Evolutionary conservation across 2,329 filamentous ascomycete genomes (phyloP), one percentile per base, ranked within the genome.

Genomic region (Alternaria sp.): DNA sequence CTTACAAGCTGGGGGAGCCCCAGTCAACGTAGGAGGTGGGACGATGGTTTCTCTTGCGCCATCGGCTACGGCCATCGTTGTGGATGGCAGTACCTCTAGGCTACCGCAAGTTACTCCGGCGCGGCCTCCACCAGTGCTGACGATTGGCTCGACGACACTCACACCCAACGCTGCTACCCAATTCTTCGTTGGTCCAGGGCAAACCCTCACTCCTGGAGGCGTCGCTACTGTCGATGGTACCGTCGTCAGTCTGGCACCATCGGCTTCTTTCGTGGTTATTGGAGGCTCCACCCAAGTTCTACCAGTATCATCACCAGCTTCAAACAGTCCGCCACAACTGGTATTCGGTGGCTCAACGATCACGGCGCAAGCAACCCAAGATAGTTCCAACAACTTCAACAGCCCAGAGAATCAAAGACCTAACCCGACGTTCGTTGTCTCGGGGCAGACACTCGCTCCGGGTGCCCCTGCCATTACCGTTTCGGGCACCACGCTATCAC

Each of bases 101-200:
- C 60, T 78, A 19, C 72, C 75, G 5, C 25, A 69, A 61, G n/a
- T 54, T 32, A 23, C 60, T 5, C 55, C 60, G 32, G 32, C 58
- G 5, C 61, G 62, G 19, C 64, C 72, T n/a, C 71, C 77, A 21
- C 78, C 79, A 13, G 61, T 83, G 8, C 61, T 84, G 36, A 83
- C 80, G 1, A 68, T 85, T 19, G 82, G 81, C 12, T 75, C 74
- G 0, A 70, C 75, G 2, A 79, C 75, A 2, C 75, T 81, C 28
- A 83, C 81, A 2, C 80, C 80, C 2, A 83, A 84, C 66, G 81
- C 82, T 32, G 81, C 81, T 4, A 83, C 82, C 1, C 82, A 84
- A 44, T 84, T 81, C 72, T 79, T 79, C 51, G 66, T 85, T 6
- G 78, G 64, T 2, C 75, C 80, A 2, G 81, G 80, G 8, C 73